Evolutionary conservation across 1,284 basidiomycete genomes (phyloP), one percentile per base, ranked within the genome.

Genomic region (Ganoderma meredithae): DNA sequence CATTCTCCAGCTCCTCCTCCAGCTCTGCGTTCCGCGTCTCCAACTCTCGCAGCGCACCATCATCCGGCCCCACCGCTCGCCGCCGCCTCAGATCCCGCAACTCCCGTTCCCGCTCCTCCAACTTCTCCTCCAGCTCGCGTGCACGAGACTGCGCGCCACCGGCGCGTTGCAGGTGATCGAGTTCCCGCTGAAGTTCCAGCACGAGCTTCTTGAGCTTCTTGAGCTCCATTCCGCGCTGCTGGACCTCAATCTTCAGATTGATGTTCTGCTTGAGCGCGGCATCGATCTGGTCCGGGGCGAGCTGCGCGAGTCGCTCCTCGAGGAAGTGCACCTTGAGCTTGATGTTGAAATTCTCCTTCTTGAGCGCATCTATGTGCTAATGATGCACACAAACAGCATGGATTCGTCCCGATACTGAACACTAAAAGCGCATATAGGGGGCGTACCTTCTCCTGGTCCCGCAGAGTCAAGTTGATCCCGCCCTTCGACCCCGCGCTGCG

Each of bases 321-420:
- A 97, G 87, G 78, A 97, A 97, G 78, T 96, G 95, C 6, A 97
- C 94, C 72, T 95, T 94, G 64, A 97, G 87, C 79, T 98, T 97
- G 77, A 98, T 90, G 75, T 93, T 94, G 81, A 97, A 97, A 83
- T 97, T 96, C 79, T 98, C 95, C 79, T 96, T 97, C 84, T 97
- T 97, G 74, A 96, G 86, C 71, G 91, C 91, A 81, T 98, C 95
- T 76, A 97, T 95, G 78, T 96, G 93, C 95, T 97, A 74, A 66
- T 49, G 43, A n/a, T 44, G 41, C 44, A 53, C 62, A n/a, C 25
- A 52, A 17, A 15, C 52, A 53, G 19, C 41, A 31, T 1, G 36
- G 3, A n/a, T 41, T 39, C 31, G n/a, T 39, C 7, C 40, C 31
- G 1, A 58, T 39, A 7, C 12, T 12, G 25, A 43, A 15, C 19